Evolutionary conservation across 2,329 filamentous ascomycete genomes (phyloP).

Genomic region (Camillea tinctor): DNA sequence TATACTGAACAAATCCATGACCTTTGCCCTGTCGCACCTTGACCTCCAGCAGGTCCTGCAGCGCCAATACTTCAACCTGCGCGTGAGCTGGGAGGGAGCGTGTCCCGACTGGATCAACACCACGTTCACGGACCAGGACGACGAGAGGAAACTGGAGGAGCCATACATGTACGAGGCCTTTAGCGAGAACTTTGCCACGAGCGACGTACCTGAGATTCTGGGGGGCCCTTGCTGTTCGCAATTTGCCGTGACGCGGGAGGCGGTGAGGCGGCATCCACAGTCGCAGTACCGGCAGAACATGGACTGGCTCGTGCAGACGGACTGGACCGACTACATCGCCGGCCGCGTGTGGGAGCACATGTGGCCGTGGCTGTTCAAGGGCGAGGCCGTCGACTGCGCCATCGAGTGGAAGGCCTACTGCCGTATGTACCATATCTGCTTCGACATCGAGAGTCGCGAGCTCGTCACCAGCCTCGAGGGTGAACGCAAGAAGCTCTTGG

Average conservation of each 20-base stretch:
- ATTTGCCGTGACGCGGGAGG: slow-evolving; percentile 34
- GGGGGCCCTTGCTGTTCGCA: slow-evolving; percentile 36
- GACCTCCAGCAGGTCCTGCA: slow-evolving; percentile 39
- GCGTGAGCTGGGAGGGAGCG: slow-evolving; percentile 53
- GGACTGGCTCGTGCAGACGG: slow-evolving; percentile 32
- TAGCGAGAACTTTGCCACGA: slow-evolving; percentile 27
- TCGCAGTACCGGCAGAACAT: slow-evolving; percentile 30
- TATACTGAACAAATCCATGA: slow-evolving; percentile 33
- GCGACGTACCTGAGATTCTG: slow-evolving; percentile 31
- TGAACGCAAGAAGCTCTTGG: slow-evolving; percentile 18
- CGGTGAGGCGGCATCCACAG: slow-evolving; percentile 28
- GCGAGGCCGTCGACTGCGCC: slow-evolving; percentile 44
- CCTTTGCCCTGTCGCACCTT: slow-evolving; percentile 33
- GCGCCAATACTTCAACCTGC: slow-evolving; percentile 54
- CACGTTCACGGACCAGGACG: slow-evolving; percentile 19
- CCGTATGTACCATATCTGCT: slow-evolving; percentile 35
- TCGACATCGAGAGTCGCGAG: slow-evolving; percentile 19
- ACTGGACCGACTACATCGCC: slow-evolving; percentile 29
- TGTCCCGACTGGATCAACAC: slow-evolving; percentile 54
- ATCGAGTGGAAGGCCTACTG: slow-evolving; percentile 35
- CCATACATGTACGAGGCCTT: slow-evolving; percentile 31
- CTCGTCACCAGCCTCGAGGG: slow-evolving; percentile 18
- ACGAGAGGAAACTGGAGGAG: slow-evolving; percentile 29
- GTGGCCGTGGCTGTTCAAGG: slow-evolving; percentile 33
- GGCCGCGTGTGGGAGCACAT: slow-evolving; percentile 37